These are phyloP conservation scores for Cercospora brassicicola DNA, from an alignment of 2,329 filamentous ascomycete genomes.

Conservation along the genomic window DNA sequence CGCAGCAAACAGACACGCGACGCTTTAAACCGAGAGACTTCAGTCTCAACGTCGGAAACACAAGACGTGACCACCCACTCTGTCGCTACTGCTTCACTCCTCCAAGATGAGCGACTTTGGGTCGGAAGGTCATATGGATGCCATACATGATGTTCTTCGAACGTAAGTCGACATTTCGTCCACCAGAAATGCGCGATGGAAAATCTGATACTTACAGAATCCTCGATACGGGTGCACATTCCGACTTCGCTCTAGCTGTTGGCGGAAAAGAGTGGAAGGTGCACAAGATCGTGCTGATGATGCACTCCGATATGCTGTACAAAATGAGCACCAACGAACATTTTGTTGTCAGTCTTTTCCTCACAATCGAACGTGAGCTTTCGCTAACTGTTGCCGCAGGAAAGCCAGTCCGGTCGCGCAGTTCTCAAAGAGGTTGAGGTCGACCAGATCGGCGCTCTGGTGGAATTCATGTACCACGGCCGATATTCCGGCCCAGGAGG, in stretches of 20 bases:
- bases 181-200: neutral
- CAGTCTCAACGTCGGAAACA: neutral
- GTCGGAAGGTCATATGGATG: neutral
- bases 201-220: neutral
- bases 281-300: neutral
- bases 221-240: neutral
- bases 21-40: neutral
- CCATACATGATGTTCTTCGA: neutral
- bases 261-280: neutral
- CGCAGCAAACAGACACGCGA: neutral
- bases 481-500: neutral
- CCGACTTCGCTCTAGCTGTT: slow-evolving; percentile 4
- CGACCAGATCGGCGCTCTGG: neutral
- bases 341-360: neutral
- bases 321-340: neutral
- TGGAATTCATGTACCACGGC: neutral
- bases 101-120: neutral
- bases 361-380: neutral
- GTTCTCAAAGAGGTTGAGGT: neutral
- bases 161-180: neutral
- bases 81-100: neutral
- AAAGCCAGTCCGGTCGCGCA: neutral
- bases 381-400: neutral
- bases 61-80: neutral
- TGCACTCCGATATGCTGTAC: neutral